Percentiles rank a stretch among this genome's conserved stretches.
Evolutionary conservation across 73 alveolate genomes (phyloP).

Genomic region (Tetrahymena malaccensis): DNA sequence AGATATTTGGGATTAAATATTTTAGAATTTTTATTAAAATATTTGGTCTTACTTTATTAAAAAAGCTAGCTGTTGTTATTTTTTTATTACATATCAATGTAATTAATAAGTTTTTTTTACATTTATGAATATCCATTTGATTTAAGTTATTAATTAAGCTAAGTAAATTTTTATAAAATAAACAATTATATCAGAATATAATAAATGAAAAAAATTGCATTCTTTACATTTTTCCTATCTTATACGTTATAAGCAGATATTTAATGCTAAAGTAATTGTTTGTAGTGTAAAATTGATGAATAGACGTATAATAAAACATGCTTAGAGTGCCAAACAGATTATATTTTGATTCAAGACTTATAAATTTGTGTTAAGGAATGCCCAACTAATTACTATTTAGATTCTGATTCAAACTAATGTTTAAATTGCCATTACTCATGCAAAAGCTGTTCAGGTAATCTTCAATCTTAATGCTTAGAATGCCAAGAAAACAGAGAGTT

Average conservation of each 20-base stretch:
- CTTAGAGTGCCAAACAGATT: neutral
- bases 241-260: neutral
- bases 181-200: too few relatives aligned
- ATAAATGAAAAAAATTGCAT: neutral
- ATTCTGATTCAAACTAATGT: neutral
- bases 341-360: neutral
- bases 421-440: neutral
- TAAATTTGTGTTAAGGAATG: neutral
- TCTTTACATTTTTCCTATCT: neutral
- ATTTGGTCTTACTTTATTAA: too few relatives aligned
- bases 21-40: too few relatives aligned
- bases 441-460: neutral
- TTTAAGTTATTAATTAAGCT: neutral
- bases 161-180: neutral
- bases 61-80: neutral
- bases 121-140: neutral
- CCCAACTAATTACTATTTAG: neutral
- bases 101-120: too few relatives aligned
- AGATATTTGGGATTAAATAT: neutral
- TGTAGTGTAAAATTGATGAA: neutral
- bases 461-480: neutral
- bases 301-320: neutral
- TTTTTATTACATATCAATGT: neutral
- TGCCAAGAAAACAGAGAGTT: neutral
- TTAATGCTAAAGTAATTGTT: neutral